A percentile compares a stretch with the other conserved stretches of the same genome.
Evolutionary conservation across 2,329 filamentous ascomycete species (phyloP).

Genomic region (Aspergillus fumigatiaffinis): DNA sequence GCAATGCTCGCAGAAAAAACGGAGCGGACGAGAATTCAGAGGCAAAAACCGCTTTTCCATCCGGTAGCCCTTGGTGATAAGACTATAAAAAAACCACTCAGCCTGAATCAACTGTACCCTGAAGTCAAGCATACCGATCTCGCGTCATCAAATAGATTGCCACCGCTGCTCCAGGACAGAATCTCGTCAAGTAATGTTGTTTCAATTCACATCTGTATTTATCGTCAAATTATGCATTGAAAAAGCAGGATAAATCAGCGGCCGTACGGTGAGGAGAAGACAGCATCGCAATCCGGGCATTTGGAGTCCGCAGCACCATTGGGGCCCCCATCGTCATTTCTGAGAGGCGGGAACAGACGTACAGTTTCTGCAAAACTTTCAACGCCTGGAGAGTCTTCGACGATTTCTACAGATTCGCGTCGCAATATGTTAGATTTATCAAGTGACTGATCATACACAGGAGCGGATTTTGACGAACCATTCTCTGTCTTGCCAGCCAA

Average conservation of each 20-base stretch:
- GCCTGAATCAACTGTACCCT: neutral
- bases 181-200: slow-evolving; percentile 27
- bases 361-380: slow-evolving; percentile 24
- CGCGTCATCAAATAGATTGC: slow-evolving; percentile 29
- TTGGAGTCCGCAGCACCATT: slow-evolving; percentile 17
- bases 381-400: slow-evolving; percentile 14
- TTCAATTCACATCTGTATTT: slow-evolving; percentile 20
- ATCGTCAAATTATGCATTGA: slow-evolving; percentile 1
- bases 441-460: slow-evolving; percentile 2
- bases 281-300: slow-evolving; percentile 28
- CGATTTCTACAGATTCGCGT: slow-evolving; percentile 4
- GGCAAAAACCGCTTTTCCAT: slow-evolving; percentile 27
- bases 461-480: slow-evolving; percentile 12
- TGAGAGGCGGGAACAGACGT: slow-evolving; percentile 25
- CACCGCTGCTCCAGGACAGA: slow-evolving; percentile 25
- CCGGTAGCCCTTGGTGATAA: slow-evolving; percentile 30
- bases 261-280: slow-evolving; percentile 26
- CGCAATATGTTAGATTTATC: slow-evolving; percentile 1
- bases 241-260: neutral
- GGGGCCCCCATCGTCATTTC: slow-evolving; percentile 20
- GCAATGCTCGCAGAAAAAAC: slow-evolving; percentile 25
- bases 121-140: slow-evolving; percentile 22
- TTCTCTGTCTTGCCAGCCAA: slow-evolving; percentile 15
- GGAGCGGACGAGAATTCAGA: slow-evolving; percentile 22
- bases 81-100: slow-evolving; percentile 9